phyloP scores from a whole-genome alignment of 345 rosid genomes.

The Clausena lansium region DNA sequence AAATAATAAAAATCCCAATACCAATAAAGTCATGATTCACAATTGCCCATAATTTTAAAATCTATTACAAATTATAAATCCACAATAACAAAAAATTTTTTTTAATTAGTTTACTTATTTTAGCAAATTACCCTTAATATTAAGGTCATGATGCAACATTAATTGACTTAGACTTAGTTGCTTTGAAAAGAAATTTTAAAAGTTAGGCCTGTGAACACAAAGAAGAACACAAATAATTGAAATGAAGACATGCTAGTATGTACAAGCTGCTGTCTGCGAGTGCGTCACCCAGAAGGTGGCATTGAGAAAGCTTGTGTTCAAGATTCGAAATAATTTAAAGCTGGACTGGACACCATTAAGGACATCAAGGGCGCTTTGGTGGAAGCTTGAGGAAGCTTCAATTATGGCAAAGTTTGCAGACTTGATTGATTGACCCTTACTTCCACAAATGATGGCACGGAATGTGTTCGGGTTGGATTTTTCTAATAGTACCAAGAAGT shows the following conservation, averaged over 20 bases:
- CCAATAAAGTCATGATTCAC: too few relatives aligned
- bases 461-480: neutral
- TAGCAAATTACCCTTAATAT: neutral
- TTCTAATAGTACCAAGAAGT: too few relatives aligned
- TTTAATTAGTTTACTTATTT: neutral
- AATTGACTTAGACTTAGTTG: neutral
- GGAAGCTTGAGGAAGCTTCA: neutral
- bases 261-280: neutral
- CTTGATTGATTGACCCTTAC: slow-evolving; percentile 15
- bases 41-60: too few relatives aligned
- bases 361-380: neutral
- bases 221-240: neutral
- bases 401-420: neutral
- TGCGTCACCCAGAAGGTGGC: slow-evolving; percentile 1
- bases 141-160: neutral
- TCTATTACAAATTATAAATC: too few relatives aligned
- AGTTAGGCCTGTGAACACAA: slow-evolving; percentile 14
- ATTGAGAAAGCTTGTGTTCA: neutral
- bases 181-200: neutral
- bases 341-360: slow-evolving; percentile 18
- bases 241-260: neutral
- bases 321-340: slow-evolving; percentile 9
- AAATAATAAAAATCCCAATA: too few relatives aligned
- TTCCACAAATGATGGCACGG: slow-evolving; percentile 6
- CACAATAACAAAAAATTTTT: too few relatives aligned